Evolutionary conservation across 176 grass and related monocot genomes (phyloP).

Genomic region (Phragmites australis): DNA sequence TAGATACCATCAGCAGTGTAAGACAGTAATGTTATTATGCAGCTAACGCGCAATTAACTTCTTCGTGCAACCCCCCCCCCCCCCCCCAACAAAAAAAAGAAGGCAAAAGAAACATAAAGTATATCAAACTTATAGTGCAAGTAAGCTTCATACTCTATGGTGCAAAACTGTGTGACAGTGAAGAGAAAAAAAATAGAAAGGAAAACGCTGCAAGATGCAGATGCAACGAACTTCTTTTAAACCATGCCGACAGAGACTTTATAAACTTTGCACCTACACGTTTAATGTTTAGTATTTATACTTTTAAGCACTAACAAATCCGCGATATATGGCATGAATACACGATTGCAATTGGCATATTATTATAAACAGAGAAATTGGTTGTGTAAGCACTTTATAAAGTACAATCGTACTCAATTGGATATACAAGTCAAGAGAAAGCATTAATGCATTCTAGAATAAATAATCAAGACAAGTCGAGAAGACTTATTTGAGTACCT

Average conservation of each 20-base stretch:
- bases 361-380: too few species aligned
- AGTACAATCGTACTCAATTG: not conserved
- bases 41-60: conserved; percentile 4
- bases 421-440: not conserved
- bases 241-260: not conserved
- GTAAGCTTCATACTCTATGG: conserved; percentile 25
- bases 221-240: not conserved
- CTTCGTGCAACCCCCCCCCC: not conserved
- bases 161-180: not conserved
- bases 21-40: conserved; percentile 18
- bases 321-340: too few species aligned
- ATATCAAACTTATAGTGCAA: conserved; percentile 9
- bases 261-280: too few species aligned
- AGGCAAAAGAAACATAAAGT: conserved; percentile 29
- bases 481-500: not conserved
- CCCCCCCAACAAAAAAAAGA: too few species aligned
- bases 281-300: too few species aligned
- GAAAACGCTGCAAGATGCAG: conserved; percentile 5
- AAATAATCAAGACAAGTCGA: not conserved
- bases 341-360: too few species aligned
- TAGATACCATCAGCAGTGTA: too few species aligned
- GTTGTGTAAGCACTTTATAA: not conserved
- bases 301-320: too few species aligned
- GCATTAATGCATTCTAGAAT: not conserved
- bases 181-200: too few species aligned